Percentiles rank a stretch among this genome's conserved stretches.
Evolutionary conservation across 306 rosid genomes (phyloP).

Genomic region (Gastrolobium bilobum): DNA sequence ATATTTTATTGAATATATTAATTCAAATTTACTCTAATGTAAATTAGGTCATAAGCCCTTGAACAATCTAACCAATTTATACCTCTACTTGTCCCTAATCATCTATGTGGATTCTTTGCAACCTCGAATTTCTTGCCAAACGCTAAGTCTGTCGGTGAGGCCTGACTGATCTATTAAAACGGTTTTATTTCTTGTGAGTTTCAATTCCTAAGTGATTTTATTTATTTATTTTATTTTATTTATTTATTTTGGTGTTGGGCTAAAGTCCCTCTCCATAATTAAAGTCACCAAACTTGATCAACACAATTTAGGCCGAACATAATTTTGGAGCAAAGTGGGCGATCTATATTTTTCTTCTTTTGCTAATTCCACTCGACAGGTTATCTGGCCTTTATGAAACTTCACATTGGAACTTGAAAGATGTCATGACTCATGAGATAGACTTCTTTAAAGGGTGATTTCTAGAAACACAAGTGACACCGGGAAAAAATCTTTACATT

Average conservation of each 20-base stretch:
- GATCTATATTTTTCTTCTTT: neutral
- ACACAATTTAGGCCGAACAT: conserved; percentile 1
- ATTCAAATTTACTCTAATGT: too few relatives aligned
- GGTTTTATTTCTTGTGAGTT: neutral
- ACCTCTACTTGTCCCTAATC: too few relatives aligned
- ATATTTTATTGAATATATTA: too few relatives aligned
- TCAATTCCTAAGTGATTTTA: too few relatives aligned
- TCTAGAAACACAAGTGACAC: too few relatives aligned
- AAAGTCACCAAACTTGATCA: conserved; percentile 38
- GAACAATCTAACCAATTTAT: too few relatives aligned
- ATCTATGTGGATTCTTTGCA: neutral
- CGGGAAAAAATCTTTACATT: too few relatives aligned
- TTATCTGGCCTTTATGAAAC: conserved; percentile 6
- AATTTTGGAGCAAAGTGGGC: neutral
- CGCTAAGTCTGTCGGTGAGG: neutral
- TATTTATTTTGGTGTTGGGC: neutral
- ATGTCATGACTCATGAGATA: too few relatives aligned
- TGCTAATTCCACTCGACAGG: neutral
- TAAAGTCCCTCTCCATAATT: conserved; percentile 14
- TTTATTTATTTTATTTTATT: too few relatives aligned
- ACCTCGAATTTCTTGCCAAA: neutral
- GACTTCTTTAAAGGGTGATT: too few relatives aligned
- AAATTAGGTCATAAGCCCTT: too few relatives aligned
- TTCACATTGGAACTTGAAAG: neutral
- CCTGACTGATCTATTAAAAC: neutral